Percentiles rank a stretch among this genome's conserved stretches.
Evolutionary conservation across 2,329 filamentous ascomycete species (phyloP).

Genomic region (Fusarium odoratissimum): DNA sequence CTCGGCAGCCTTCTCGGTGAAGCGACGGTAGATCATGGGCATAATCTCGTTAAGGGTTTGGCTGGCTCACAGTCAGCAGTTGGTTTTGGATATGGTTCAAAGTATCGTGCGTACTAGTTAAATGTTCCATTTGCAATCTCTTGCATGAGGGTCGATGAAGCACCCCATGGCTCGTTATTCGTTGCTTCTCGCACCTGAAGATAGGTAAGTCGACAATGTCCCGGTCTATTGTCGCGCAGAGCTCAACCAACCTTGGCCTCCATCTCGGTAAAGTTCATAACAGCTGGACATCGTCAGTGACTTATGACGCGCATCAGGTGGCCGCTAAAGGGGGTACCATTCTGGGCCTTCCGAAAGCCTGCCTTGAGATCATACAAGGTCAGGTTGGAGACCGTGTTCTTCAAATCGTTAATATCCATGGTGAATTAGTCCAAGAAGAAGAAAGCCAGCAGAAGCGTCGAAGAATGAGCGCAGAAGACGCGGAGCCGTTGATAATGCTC

Average conservation of each 20-base stretch:
- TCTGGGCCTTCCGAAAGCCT: constrained; percentile 93
- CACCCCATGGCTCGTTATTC: constrained; percentile 98
- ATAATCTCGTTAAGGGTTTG: constrained; percentile 99
- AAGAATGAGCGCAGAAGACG: background rate
- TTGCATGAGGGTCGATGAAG: constrained; percentile 87
- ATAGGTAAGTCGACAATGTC: constrained; percentile 29
- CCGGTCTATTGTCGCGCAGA: constrained; percentile 9
- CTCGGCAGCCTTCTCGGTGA: constrained; percentile 97
- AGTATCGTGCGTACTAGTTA: constrained; percentile 82
- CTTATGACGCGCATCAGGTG: constrained; percentile 21
- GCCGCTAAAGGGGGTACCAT: constrained; percentile 70
- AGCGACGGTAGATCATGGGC: constrained; percentile 99
- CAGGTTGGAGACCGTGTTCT: constrained; percentile 89
- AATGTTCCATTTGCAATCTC: constrained; percentile 98
- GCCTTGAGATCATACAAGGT: constrained; percentile 96
- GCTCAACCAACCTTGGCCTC: constrained; percentile 69
- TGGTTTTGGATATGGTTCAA: constrained; percentile 30
- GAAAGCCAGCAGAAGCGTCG: constrained; percentile 4
- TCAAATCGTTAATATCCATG: constrained; percentile 90
- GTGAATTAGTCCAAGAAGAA: constrained; percentile 42
- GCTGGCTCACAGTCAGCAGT: constrained; percentile 60
- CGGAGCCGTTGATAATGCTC: constrained; percentile 26
- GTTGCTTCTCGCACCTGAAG: constrained; percentile 91
- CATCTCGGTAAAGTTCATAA: constrained; percentile 99
- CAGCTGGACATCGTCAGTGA: constrained; percentile 68